Conservation (phyloP, 2,329 filamentous ascomycete genomes). For the Aspergillaceae sp. region DNA sequence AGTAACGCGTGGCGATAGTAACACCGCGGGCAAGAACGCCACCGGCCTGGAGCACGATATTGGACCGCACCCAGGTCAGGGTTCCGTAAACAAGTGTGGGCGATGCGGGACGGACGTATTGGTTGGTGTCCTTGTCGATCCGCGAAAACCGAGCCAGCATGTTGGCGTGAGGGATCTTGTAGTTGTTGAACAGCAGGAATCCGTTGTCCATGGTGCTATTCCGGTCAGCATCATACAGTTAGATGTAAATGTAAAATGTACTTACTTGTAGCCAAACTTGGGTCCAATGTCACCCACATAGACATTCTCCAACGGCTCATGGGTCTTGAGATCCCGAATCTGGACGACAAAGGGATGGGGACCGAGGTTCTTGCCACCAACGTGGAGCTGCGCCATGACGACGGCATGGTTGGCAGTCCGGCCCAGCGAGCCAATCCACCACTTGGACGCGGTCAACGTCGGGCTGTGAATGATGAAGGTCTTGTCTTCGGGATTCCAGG, state of each 20-base stretch:
- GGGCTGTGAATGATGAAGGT: slow-evolving; percentile 69
- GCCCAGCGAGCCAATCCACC: slow-evolving; percentile 76
- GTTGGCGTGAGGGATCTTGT: slow-evolving; percentile 65
- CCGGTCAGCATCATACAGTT: slow-evolving; percentile 1
- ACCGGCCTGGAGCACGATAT: slow-evolving; percentile 65
- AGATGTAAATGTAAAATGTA: neutral
- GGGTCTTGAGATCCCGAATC: slow-evolving; percentile 61
- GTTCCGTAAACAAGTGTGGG: slow-evolving; percentile 66
- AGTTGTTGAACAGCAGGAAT: slow-evolving; percentile 66
- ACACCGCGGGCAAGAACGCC: slow-evolving; percentile 64
- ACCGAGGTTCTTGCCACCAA: slow-evolving; percentile 59
- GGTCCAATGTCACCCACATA: slow-evolving; percentile 74
- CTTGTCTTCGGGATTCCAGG: slow-evolving; percentile 64
- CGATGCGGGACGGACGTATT: slow-evolving; percentile 58
- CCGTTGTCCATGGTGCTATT: slow-evolving; percentile 67
- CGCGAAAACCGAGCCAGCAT: slow-evolving; percentile 65
- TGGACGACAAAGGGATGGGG: slow-evolving; percentile 73
- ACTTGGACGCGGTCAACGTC: slow-evolving; percentile 66
- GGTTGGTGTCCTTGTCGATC: slow-evolving; percentile 58
- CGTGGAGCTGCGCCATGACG: slow-evolving; percentile 68
- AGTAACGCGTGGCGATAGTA: slow-evolving; percentile 68
- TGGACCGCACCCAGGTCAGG: slow-evolving; percentile 65
- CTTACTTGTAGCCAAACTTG: slow-evolving; percentile 64
- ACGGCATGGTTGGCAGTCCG: slow-evolving; percentile 68
- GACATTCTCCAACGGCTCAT: slow-evolving; percentile 59